Evolutionary conservation across 176 grass and related monocot species (phyloP).

Genomic region (Zea mays): Zm-B73-REFERENCE-NAM-5.0 NC_050105.1:129871001-129871500

Average conservation of each 20-base stretch:
- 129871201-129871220: neutral
- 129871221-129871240: neutral
- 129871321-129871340: neutral
- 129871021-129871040: neutral
- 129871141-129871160: no score
- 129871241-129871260: slow-evolving; percentile 16
- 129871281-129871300: neutral
- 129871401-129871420: neutral
- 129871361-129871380: neutral
- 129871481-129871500: neutral
- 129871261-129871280: neutral
- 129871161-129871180: no score
- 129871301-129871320: slow-evolving; percentile 48
- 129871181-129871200: neutral
- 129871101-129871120: slow-evolving; percentile 46
- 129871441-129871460: neutral
- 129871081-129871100: neutral
- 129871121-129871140: neutral
- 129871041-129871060: no score
- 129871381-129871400: neutral
- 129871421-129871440: slow-evolving; percentile 1
- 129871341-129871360: neutral
- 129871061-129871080: neutral
- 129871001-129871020: slow-evolving; percentile 50
- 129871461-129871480: neutral